Base-by-base conservation (phyloP, 495 filamentous ascomycete genomes). In the Corynascus novoguineensis region DNA sequence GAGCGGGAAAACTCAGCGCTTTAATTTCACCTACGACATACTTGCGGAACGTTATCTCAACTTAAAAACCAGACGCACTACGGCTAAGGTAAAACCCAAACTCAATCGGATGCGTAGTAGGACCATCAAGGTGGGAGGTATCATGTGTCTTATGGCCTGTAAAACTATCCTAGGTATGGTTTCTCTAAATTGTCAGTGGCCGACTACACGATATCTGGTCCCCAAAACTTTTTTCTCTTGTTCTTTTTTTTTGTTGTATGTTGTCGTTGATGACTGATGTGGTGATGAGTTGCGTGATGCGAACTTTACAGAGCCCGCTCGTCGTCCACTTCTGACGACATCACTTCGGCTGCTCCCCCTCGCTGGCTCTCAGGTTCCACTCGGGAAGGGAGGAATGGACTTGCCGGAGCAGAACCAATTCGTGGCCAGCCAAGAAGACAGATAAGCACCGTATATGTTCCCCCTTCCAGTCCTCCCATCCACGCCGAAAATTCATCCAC, bases 151-250 rank as follows among this genome's bases (percentile, higher is more conserved):
- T 62, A 50, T 58, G 66, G 61, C 59, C 50, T 58, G 53, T 25
- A 52, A 60, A 57, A 57, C 63, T 66, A 50, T 21, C 4, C 31
- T 50, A 50, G 31, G 29, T 35, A 66, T 62, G 64, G 62, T 53
- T 49, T 32, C 41, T 42, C 9, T 51, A 57, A 50, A 42, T 44
- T 48, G 53, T 32, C 50, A 22, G 42, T 55, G 32, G 57, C 55
- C 27, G 47, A 64, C 51, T 46, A 46, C 51, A 64, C 40, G 25
- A 24, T 46, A 53, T 48, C 38, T 53, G 49, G 22, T 48, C 52
- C 56, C 56, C 40, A 52, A 60, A 61, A 27, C 35, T 48, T 50
- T 31, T 56, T 51, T 50, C 41, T 60, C 3, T 50, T 41, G 14
- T 46, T 32, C 8, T 53, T 35, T 5, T 10, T 17, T 48, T 25